Evolutionary conservation across 371 early-diverging fungal genomes (phyloP), one percentile per base, ranked within the genome.

Genomic region (Syncephalastrum contaminatum): DNA sequence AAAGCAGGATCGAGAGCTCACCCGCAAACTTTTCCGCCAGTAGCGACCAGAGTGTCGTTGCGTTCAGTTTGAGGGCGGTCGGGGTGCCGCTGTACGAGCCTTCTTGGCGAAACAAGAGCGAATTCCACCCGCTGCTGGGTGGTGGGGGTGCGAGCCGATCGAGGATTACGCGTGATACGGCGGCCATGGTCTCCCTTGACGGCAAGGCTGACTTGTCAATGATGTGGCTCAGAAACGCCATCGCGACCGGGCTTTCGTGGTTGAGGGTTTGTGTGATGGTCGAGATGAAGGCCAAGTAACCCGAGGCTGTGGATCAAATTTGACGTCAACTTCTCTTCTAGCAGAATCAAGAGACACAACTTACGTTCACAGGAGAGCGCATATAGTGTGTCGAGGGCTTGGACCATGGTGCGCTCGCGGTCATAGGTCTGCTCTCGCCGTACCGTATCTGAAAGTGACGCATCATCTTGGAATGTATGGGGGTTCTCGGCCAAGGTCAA

Each of bases 201-300:
- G 80, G 84, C 16, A 83, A 55, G 1, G 84, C 73, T 2, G 81
- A 71, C 56, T 75, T 64, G 51, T 83, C 84, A 52, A 83, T 69
- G 39, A 81, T 72, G 59, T 83, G 84, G 46, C 75, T 70, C 13
- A 83, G 58, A 49, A 83, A 83, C 1, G 80, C 80, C 64, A 81
- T 77, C 2, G 81, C 75, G 2, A 83, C 70, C 7, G 81, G 77
- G 36, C 70, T 78, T n/a, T 78, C 79, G 2, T 67, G 63, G 40
- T 72, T 65, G 3, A 77, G 51, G n/a, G 61, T 50, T 2, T 47
- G 53, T 5, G 60, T 56, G 8, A 77, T 63, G 1, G 69, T 61
- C 2, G 57, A 47, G 18, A 77, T 58, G 43, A 72, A 72, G 0
- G 74, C 66, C 22, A 73, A 58, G 41, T 72, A 73, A 19, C 74